Conservation (phyloP, 495 filamentous ascomycete genomes). For the Aspergillus mulundensis region DNA sequence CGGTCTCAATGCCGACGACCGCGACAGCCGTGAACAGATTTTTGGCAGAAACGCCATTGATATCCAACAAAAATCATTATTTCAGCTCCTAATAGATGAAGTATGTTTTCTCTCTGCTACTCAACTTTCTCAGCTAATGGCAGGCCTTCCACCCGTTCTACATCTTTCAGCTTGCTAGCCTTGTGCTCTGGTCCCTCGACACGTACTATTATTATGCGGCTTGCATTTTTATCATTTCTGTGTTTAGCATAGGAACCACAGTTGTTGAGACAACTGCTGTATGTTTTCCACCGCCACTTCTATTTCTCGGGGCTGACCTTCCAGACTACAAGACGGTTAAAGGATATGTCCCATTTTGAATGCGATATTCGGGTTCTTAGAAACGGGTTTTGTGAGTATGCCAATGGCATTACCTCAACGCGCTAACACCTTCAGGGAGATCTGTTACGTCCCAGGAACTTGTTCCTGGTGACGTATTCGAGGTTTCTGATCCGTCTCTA, state of each 20-base stretch:
- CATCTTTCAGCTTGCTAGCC: conserved; percentile 93
- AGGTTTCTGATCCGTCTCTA: conserved; percentile 93
- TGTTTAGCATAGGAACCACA: conserved; percentile 84
- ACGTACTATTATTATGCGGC: conserved; percentile 96
- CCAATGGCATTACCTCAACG: neutral
- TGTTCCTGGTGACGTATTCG: conserved; percentile 95
- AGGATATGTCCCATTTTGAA: conserved; percentile 90
- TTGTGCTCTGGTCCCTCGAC: conserved; percentile 92
- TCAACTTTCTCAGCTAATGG: conserved; percentile 17
- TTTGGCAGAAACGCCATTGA: conserved; percentile 89
- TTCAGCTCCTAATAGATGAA: conserved; percentile 85
- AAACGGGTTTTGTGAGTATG: conserved; percentile 82
- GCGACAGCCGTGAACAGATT: conserved; percentile 73
- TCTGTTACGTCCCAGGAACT: conserved; percentile 81
- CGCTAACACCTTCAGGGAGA: conserved; percentile 56
- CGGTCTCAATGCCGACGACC: conserved; percentile 89
- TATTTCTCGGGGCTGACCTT: conserved; percentile 12
- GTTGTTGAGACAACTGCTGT: conserved; percentile 86
- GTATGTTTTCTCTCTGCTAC: conserved; percentile 40
- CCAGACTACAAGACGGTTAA: conserved; percentile 83
- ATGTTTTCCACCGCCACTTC: conserved; percentile 8
- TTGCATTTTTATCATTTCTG: conserved; percentile 93
- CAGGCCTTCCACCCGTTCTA: conserved; percentile 97
- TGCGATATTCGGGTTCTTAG: conserved; percentile 91
- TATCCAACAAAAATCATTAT: conserved; percentile 79